Percentiles rank a stretch among this genome's conserved stretches.
Conservation (phyloP, 345 rosid species). For the Corymbia maculata region DNA sequence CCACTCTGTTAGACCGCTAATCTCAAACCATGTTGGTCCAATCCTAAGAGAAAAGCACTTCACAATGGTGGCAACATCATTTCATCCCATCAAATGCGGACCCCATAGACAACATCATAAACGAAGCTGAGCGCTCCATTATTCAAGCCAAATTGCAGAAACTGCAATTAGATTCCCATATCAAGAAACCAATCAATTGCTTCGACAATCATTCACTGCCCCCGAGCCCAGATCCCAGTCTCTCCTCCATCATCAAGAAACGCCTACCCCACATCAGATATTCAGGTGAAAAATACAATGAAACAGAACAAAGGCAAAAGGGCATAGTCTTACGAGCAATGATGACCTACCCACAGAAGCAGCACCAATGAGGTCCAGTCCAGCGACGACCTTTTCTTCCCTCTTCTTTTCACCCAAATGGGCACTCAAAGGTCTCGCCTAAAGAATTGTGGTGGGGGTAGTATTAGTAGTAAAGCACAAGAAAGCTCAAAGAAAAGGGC, state of each 20-base stretch:
- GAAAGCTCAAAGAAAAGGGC: slow-evolving; percentile 6
- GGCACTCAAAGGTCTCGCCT: slow-evolving; percentile 9
- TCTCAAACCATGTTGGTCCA: not conserved
- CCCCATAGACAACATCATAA: not conserved
- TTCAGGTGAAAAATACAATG: not conserved
- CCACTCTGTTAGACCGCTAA: not conserved
- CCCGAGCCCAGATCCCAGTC: not conserved
- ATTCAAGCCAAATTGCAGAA: not conserved
- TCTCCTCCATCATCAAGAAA: not conserved
- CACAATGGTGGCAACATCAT: not conserved
- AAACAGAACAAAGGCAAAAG: not conserved
- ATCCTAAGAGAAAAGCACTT: not conserved
- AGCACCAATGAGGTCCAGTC: not conserved
- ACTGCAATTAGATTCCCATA: not conserved
- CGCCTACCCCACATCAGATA: not conserved
- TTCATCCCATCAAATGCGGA: not conserved
- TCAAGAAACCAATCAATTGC: not conserved
- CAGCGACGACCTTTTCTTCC: not conserved
- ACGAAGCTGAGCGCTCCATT: not conserved
- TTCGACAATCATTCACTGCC: not conserved
- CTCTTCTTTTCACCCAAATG: slow-evolving; percentile 3
- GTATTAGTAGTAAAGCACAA: slow-evolving; percentile 34
- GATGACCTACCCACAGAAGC: slow-evolving; percentile 16
- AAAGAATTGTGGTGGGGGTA: not conserved
- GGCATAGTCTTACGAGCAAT: not conserved